These are phyloP conservation scores for Trebouxia sp. DNA, from an alignment of 139 green algal genomes.

Conservation along the genomic window DNA sequence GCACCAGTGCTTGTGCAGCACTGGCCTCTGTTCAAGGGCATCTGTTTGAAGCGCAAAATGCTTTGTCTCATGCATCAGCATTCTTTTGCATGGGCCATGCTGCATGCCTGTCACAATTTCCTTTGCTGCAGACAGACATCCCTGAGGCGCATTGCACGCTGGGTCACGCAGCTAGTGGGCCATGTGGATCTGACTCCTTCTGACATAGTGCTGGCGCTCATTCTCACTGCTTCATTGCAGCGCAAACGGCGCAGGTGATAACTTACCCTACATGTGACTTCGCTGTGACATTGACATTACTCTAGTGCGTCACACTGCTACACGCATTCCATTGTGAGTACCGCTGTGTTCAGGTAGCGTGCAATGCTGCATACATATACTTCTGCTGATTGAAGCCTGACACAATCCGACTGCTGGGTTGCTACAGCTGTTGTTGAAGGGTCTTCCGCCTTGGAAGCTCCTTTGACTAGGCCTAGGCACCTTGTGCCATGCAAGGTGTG, in stretches of 20 bases:
- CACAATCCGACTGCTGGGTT: no score
- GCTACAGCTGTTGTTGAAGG: no score
- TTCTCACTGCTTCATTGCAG: conserved; percentile 38
- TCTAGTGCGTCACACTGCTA: neutral
- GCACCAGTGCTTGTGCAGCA: neutral
- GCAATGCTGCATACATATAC: no score
- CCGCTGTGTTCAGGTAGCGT: no score
- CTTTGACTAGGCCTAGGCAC: no score
- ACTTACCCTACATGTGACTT: neutral
- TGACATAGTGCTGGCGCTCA: conserved; percentile 30
- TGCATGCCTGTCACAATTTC: neutral
- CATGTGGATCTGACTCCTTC: conserved; percentile 37
- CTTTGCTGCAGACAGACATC: conserved; percentile 13
- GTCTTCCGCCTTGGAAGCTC: no score
- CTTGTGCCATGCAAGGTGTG: no score
- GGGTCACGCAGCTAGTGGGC: conserved; percentile 31
- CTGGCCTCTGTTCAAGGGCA: neutral
- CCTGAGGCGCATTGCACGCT: conserved; percentile 33
- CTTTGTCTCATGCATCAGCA: neutral
- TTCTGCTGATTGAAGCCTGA: no score
- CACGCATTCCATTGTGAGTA: no score
- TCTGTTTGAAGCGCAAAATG: neutral
- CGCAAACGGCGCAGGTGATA: conserved; percentile 22
- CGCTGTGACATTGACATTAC: neutral
- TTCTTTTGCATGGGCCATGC: neutral